Evolutionary conservation across 2,329 filamentous ascomycete species (phyloP).

Genomic region (Pestalotiopsis sp.): DNA sequence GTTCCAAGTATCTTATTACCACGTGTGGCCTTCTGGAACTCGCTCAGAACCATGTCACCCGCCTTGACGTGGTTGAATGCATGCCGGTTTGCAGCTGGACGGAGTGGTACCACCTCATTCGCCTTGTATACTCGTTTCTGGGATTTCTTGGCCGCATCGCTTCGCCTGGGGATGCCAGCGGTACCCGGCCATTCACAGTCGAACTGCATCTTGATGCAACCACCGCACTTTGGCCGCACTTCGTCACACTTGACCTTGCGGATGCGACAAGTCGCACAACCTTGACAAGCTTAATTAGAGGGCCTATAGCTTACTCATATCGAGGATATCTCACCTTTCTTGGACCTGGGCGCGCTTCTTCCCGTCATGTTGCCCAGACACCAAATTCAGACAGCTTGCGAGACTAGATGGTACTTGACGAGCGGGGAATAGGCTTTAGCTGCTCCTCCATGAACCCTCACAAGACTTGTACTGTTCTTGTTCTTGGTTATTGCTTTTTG

Average conservation of each 20-base stretch:
- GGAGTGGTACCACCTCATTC: background rate
- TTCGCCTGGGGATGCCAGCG: background rate
- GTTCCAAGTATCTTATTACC: too few relatives aligned
- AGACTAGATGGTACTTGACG: background rate
- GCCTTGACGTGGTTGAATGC: background rate
- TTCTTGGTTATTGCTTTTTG: too few relatives aligned
- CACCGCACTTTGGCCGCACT: slow-evolving; percentile 5
- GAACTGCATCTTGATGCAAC: slow-evolving; percentile 9
- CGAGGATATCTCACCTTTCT: slow-evolving; percentile 1
- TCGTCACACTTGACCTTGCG: slow-evolving; percentile 18
- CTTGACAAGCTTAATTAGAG: background rate
- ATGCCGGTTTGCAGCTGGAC: background rate
- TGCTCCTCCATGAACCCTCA: background rate
- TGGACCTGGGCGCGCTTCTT: slow-evolving; percentile 2
- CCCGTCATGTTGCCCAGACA: background rate
- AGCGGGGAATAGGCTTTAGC: background rate
- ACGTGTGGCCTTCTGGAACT: background rate
- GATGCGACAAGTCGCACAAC: slow-evolving; percentile 15
- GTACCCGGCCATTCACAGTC: slow-evolving; percentile 12
- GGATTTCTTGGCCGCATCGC: background rate
- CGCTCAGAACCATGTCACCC: background rate
- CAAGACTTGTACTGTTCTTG: too few relatives aligned
- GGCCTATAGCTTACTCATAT: background rate
- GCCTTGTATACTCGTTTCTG: background rate
- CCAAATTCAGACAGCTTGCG: background rate